phyloP scores from a whole-genome alignment of 1,284 basidiomycete species.

The Microbotryum scabiosae region DNA sequence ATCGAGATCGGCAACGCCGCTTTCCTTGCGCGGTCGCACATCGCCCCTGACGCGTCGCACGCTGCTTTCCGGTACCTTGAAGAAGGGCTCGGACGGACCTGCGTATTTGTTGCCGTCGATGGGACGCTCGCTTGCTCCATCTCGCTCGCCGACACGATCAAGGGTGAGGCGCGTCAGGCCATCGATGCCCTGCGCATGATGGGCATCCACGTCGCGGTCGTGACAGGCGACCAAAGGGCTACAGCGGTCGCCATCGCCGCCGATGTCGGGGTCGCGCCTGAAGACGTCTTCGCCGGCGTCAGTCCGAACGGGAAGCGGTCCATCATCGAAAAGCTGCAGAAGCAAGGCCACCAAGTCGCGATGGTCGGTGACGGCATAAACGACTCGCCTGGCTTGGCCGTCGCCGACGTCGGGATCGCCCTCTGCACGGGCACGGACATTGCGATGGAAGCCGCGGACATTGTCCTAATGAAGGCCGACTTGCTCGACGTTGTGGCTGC shows the following conservation, averaged over 20 bases:
- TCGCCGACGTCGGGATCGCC: conserved; percentile 90
- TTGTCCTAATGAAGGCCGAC: conserved; percentile 94
- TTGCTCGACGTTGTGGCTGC: conserved; percentile 94
- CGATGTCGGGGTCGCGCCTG: conserved; percentile 70
- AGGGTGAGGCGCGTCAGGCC: conserved; percentile 69
- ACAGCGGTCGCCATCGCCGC: conserved; percentile 79
- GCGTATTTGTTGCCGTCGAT: conserved; percentile 68
- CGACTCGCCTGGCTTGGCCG: conserved; percentile 92
- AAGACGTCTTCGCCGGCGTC: conserved; percentile 77
- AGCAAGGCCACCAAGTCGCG: conserved; percentile 61
- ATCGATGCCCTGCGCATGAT: conserved; percentile 68
- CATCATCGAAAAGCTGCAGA: conserved; percentile 67
- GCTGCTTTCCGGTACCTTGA: conserved; percentile 59
- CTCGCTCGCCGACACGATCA: conserved; percentile 74
- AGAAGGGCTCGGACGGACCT: conserved; percentile 62
- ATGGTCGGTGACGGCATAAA: conserved; percentile 99
- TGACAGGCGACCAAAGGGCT: conserved; percentile 76
- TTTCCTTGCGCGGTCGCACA: conserved; percentile 51
- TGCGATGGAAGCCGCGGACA: conserved; percentile 93
- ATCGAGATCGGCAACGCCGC: conserved; percentile 65
- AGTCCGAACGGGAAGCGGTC: conserved; percentile 86
- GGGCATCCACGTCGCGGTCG: conserved; percentile 82
- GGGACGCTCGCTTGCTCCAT: conserved; percentile 41
- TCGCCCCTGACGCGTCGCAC: conserved; percentile 52
- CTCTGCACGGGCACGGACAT: conserved; percentile 92